Evolutionary conservation across 495 filamentous ascomycete species (phyloP).

Genomic region (Xylaria cubensis): DNA sequence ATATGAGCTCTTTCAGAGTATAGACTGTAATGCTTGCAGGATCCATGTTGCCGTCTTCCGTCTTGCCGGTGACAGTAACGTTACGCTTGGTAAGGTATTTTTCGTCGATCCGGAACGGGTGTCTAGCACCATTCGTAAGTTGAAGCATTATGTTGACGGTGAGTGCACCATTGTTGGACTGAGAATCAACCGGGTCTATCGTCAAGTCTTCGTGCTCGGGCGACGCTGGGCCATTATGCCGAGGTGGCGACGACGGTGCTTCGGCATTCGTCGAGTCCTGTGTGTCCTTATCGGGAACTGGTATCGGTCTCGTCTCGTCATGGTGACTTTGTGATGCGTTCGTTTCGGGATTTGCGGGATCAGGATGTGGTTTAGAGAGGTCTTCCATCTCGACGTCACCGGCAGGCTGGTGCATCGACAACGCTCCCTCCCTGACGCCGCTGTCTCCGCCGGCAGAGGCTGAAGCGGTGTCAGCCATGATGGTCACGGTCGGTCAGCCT

Average conservation of each 20-base stretch:
- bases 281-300: slow-evolving; percentile 32
- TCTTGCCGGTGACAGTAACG: slow-evolving; percentile 70
- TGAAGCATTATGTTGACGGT: slow-evolving; percentile 70
- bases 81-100: slow-evolving; percentile 82
- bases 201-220: slow-evolving; percentile 42
- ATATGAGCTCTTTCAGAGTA: slow-evolving; percentile 88
- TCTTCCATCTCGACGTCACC: slow-evolving; percentile 43
- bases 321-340: slow-evolving; percentile 31
- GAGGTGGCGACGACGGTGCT: slow-evolving; percentile 31
- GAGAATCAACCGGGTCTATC: slow-evolving; percentile 50
- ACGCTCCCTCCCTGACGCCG: slow-evolving; percentile 32
- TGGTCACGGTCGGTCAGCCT: slow-evolving; percentile 27
- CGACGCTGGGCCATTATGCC: slow-evolving; percentile 28
- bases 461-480: slow-evolving; percentile 37
- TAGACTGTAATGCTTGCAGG: slow-evolving; percentile 90
- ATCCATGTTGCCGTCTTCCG: slow-evolving; percentile 64
- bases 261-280: slow-evolving; percentile 32
- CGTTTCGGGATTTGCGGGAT: slow-evolving; percentile 34
- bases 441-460: slow-evolving; percentile 37
- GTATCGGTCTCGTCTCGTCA: slow-evolving; percentile 28
- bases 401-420: slow-evolving; percentile 34
- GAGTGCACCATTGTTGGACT: slow-evolving; percentile 51
- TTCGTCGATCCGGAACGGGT: slow-evolving; percentile 86
- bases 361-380: slow-evolving; percentile 34
- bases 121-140: slow-evolving; percentile 78